Evolutionary conservation across 257 asterid species (phyloP), one percentile per base, ranked within the genome.

Genomic region (Echium plantagineum): DNA sequence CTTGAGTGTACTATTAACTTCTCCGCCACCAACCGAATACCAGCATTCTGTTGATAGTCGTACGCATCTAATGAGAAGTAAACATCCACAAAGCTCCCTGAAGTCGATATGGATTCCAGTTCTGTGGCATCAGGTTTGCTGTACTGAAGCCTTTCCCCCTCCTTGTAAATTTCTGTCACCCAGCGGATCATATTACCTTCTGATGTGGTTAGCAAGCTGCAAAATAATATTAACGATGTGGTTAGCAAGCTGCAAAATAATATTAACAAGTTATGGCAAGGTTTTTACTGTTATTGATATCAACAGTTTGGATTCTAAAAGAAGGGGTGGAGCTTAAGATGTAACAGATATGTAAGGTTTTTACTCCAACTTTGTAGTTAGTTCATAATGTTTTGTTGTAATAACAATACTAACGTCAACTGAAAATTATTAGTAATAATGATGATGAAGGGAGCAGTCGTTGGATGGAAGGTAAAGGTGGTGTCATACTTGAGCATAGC

Each of bases 1-100:
- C 66, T 71, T 21, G 85, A 61, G 65, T 70, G 87, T 59, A 89
- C 26, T 15, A 85, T 62, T 77, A 93, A 69, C 73, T 76, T 86
- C 66, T 74, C 80, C 6, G 94, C 95, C 24, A 89, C 94, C 72
- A 87, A 69, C 9, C 95, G 82, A 57, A 93, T 73, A 48, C 99
- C 99, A 22, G 97, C 87, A 69, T 70, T 77, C 77, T 81, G 95
- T 72, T 72, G 86, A 70, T 71, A 86, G 75, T 93, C 96, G 53
- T 86, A 93, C 9, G 83, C 42, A 59, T 78, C 89, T 68, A 93
- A 32, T 35, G 94, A 80, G 81, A 93, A 80, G 77, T 68, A 89
- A 5, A 86, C 95, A 65, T 93, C 99, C 30, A 93, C 72, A 4
- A 68, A 58, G 9, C 58, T 72, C 48, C 97, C 99, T 0, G 89